These are phyloP conservation scores for Fonsecaea nubica DNA, from an alignment of 2,329 filamentous ascomycete species.

Conservation along the genomic window DNA sequence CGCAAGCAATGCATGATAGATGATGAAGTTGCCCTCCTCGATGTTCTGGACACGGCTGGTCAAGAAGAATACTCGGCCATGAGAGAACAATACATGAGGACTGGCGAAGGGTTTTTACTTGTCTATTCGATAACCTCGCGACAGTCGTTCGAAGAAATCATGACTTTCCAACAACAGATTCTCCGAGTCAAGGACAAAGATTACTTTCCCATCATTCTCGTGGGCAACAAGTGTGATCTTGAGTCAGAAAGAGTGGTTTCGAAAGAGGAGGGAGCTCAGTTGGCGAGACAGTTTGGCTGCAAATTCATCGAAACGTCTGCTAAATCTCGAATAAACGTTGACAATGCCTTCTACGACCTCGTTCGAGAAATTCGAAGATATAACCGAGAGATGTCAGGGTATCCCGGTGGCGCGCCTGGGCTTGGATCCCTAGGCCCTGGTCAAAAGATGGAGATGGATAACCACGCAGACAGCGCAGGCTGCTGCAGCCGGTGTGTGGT, in stretches of 20 bases:
- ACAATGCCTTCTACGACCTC: constrained; percentile 98
- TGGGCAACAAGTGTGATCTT: constrained; percentile 99
- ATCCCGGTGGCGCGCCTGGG: constrained; percentile 65
- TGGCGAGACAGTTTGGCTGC: constrained; percentile 89
- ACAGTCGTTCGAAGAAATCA: constrained; percentile 97
- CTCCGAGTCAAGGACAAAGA: constrained; percentile 99
- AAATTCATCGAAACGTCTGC: constrained; percentile 99
- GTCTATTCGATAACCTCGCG: constrained; percentile 98
- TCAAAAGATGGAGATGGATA: constrained; percentile 73
- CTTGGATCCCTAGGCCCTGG: constrained; percentile 68
- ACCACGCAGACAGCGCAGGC: constrained; percentile 60
- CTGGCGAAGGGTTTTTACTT: constrained; percentile 94
- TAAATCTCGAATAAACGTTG: constrained; percentile 97
- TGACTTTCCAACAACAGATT: constrained; percentile 98
- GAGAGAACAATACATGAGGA: constrained; percentile 99
- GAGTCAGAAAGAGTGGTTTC: constrained; percentile 90
- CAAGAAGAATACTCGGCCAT: constrained; percentile 99
- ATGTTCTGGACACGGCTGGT: constrained; percentile 96
- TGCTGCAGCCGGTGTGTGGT: constrained; percentile 88
- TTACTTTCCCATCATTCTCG: constrained; percentile 98
- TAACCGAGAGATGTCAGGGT: constrained; percentile 93
- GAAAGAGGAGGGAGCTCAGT: constrained; percentile 86
- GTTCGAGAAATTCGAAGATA: constrained; percentile 97
- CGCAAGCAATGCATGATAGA: constrained; percentile 99
- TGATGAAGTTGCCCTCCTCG: constrained; percentile 94